A percentile compares a stretch with the other conserved stretches of the same genome.
Conservation (phyloP, 176 grass and related monocot species). For the Carex myosuroides region DNA sequence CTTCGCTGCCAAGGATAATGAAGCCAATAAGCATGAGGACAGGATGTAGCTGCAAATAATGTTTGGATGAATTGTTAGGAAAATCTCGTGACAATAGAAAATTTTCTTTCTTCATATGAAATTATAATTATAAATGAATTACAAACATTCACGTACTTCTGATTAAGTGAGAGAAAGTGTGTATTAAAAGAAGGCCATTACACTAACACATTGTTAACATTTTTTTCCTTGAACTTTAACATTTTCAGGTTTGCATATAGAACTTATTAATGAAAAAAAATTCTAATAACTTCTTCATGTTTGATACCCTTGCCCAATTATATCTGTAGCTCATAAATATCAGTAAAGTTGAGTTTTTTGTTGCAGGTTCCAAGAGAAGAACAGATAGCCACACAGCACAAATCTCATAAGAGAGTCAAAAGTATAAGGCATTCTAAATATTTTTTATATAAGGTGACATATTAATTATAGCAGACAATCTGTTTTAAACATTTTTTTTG, state of each 20-base stretch:
- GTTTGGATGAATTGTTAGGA: not conserved
- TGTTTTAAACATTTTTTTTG: not conserved
- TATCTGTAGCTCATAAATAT: not conserved
- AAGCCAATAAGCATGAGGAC: constrained; percentile 95
- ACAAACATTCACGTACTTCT: not conserved
- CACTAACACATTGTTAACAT: not conserved
- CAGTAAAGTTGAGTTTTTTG: not conserved
- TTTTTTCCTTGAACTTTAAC: not conserved
- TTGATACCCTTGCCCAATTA: not conserved
- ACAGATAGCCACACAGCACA: not conserved
- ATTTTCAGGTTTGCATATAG: not conserved
- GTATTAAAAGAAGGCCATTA: not conserved
- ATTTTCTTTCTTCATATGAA: not conserved
- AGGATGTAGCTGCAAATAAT: constrained; percentile 67
- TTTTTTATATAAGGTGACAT: not conserved
- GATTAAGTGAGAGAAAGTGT: not conserved
- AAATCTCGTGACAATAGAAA: not conserved
- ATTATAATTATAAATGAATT: not conserved
- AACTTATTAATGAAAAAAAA: not conserved
- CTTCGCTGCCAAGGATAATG: constrained; percentile 79
- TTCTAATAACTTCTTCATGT: not conserved
- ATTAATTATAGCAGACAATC: not conserved
- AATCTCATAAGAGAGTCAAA: not conserved
- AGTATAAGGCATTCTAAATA: not conserved
- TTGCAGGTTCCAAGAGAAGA: not conserved